Percentiles rank a stretch among this genome's conserved stretches.
Evolutionary conservation across 495 filamentous ascomycete species (phyloP).

Genomic region (Penicillium samsonianum): DNA sequence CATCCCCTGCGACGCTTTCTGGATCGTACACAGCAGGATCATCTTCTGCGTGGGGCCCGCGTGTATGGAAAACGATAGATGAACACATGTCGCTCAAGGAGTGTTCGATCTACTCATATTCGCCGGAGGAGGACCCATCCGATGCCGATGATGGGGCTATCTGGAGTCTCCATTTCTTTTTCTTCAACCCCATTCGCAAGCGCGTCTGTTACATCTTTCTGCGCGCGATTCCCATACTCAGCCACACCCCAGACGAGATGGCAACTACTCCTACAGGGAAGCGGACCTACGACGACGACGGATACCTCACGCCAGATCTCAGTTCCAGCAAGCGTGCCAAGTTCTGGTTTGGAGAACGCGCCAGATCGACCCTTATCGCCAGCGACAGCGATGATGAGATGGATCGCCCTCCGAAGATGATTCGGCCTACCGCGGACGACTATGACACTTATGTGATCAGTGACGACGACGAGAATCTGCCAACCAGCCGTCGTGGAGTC

Average conservation of each 20-base stretch:
- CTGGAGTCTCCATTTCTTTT: constrained; percentile 95
- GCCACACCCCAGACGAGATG: constrained; percentile 57
- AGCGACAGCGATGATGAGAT: constrained; percentile 54
- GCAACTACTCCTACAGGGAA: constrained; percentile 46
- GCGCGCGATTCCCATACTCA: constrained; percentile 79
- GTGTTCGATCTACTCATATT: constrained; percentile 82
- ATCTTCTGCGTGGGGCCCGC: constrained; percentile 69
- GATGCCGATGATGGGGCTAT: constrained; percentile 89
- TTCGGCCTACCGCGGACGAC: constrained; percentile 34
- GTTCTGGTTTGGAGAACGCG: constrained; percentile 78
- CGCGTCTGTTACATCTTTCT: constrained; percentile 94
- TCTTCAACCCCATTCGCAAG: constrained; percentile 91
- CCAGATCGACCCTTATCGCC: constrained; percentile 33
- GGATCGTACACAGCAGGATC: constrained; percentile 44
- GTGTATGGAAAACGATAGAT: constrained; percentile 88
- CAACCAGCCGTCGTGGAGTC: constrained; percentile 48
- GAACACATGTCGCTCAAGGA: constrained; percentile 87
- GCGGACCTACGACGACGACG: constrained; percentile 52
- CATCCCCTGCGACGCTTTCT: constrained; percentile 45
- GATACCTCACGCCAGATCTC: constrained; percentile 47
- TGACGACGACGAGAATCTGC: constrained; percentile 45
- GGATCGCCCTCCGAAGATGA: constrained; percentile 20
- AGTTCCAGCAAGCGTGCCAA: constrained; percentile 74
- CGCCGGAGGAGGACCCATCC: constrained; percentile 81
- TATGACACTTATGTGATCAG: constrained; percentile 47